These are phyloP conservation scores for Globisporangium perplexum DNA, from an alignment of 352 stramenopile genomes.

Conservation along the genomic window DNA sequence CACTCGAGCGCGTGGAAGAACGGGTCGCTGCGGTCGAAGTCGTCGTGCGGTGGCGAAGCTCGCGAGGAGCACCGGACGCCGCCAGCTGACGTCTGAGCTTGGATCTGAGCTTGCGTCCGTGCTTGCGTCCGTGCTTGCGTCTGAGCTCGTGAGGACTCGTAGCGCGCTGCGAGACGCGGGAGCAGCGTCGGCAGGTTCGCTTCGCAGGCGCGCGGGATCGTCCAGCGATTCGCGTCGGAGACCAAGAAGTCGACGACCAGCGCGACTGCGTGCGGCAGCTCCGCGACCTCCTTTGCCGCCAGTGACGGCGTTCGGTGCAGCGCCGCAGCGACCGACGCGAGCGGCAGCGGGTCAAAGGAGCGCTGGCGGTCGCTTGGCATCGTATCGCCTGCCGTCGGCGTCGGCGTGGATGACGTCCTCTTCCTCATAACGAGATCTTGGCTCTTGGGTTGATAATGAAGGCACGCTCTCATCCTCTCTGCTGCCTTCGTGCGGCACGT, in stretches of 20 bases:
- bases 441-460: no score
- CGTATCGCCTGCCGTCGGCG: no score
- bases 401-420: no score
- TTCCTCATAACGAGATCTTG: no score
- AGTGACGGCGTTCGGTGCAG: background rate
- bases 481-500: no score
- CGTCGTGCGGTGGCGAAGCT: background rate
- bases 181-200: background rate
- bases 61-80: background rate
- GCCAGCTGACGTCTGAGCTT: no score
- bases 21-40: constrained; percentile 1
- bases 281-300: background rate
- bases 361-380: no score
- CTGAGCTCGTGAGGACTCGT: background rate
- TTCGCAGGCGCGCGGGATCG: constrained; percentile 1
- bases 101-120: no score
- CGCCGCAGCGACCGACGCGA: no score
- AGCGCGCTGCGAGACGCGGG: background rate
- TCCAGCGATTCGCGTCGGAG: background rate
- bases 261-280: background rate
- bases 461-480: no score
- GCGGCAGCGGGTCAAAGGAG: no score
- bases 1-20: constrained; percentile 2
- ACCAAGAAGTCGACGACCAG: no score
- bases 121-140: background rate